Evolutionary conservation across 148 eudicot genomes (phyloP), one percentile per base, ranked within the genome.

Genomic region (Rhododendron williamsianum): DNA sequence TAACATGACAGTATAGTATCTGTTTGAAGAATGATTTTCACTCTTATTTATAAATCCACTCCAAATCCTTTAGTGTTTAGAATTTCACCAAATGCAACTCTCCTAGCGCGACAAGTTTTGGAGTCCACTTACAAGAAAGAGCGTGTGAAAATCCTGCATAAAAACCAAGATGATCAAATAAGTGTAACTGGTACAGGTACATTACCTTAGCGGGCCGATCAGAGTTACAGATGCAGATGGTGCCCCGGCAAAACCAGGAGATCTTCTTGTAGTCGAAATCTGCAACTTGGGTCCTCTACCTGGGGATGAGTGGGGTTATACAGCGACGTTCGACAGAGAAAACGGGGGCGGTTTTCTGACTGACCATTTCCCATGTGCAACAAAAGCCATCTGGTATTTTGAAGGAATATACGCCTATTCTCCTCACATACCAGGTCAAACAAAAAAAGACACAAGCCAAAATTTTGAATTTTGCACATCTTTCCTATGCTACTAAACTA

Each of bases 261-360:
- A 97, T 87, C 94, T 97, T 82, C 92, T 97, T 9, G 92, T 82
- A 43, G 98, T 97, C 71, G 98, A 96, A 81, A 96, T 96, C 74
- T 94, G 97, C 94, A 95, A 97, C 88, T 87, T 96, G 89, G 99
- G 99, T 56, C 99, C 99, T 85, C 91, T 97, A 2, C 96, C 98
- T 71, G 98, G 99, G 38, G 95, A 93, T 84, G 98, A 95, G 86
- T 95, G 99, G 99, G 99, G 98, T 21, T 95, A 77, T 38, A 97
- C 99, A n/a, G 99, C 94, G 45, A 91, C 93, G 35, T 94, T 97
- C 58, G 99, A 97, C 79, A 94, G 98, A 88, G 99, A 94, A 90
- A 94, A 95, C 83, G 98, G 98, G 4, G 98, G 96, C 9, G 98
- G 99, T 25, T 96, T 96, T 90, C 87, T 96, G 76, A 95, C 99